Evolutionary conservation across 331 rosid genomes (phyloP).

Genomic region (Erythrophleum ivorense): DNA sequence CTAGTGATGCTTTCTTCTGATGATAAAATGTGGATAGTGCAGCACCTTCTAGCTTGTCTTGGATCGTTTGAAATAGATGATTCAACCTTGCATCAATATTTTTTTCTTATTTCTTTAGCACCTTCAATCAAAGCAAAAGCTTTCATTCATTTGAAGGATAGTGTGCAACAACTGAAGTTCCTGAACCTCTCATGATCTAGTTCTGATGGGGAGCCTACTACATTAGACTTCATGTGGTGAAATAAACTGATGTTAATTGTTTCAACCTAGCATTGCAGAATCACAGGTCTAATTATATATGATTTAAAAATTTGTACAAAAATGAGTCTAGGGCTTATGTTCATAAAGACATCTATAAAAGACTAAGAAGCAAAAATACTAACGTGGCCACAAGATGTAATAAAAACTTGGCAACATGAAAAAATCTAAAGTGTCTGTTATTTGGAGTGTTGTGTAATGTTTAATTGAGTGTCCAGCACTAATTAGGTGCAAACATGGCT

Average conservation of each 20-base stretch:
- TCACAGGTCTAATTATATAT: not conserved
- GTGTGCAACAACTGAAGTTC: not conserved
- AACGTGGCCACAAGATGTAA: not conserved
- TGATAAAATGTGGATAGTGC: conserved; percentile 18
- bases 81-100: conserved; percentile 24
- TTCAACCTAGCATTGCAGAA: not conserved
- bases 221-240: not conserved
- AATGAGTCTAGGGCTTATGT: not conserved
- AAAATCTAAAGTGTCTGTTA: not conserved
- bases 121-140: not conserved
- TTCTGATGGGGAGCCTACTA: not conserved
- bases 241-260: not conserved
- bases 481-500: no score
- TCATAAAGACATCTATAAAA: conserved; percentile 4
- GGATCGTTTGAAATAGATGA: not conserved
- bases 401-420: not conserved
- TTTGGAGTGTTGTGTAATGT: not conserved
- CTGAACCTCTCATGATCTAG: not conserved
- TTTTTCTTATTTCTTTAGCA: not conserved
- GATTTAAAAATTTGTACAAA: not conserved
- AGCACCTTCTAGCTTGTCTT: conserved; percentile 4
- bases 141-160: not conserved
- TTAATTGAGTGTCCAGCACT: not conserved
- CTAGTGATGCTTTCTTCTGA: conserved; percentile 14
- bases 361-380: not conserved